phyloP scores from a whole-genome alignment of 352 stramenopile genomes.

The Discostella stelligera region DNA sequence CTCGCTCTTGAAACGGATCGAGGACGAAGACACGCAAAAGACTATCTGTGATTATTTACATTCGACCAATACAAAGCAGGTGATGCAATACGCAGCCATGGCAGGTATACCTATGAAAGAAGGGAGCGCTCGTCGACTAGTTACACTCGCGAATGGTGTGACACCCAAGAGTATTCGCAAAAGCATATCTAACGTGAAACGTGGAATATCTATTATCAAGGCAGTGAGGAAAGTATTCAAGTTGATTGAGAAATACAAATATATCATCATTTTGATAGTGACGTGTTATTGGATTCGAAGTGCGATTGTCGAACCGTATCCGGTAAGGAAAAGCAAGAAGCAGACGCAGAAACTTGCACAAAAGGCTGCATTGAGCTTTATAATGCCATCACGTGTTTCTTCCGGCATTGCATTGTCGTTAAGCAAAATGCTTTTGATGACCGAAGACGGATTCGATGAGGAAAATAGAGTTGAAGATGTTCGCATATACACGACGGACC shows the following conservation, averaged over 20 bases:
- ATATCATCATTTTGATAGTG: conserved; percentile 52
- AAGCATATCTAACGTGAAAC: conserved; percentile 55
- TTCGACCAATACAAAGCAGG: conserved; percentile 53
- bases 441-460: background rate
- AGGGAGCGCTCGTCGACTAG: conserved; percentile 45
- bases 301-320: conserved; percentile 57
- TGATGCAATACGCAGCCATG: conserved; percentile 58
- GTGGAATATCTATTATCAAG: conserved; percentile 47
- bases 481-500: conserved; percentile 1
- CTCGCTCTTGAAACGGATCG: conserved; percentile 62
- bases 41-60: conserved; percentile 68
- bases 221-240: conserved; percentile 54
- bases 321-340: conserved; percentile 44
- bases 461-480: background rate
- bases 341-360: conserved; percentile 21
- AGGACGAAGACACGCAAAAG: conserved; percentile 66
- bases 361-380: conserved; percentile 17
- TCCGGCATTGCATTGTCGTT: background rate
- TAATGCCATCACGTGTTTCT: background rate
- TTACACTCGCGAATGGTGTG: conserved; percentile 55
- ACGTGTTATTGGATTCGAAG: conserved; percentile 65
- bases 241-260: conserved; percentile 72
- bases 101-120: conserved; percentile 63
- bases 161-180: conserved; percentile 57
- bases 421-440: conserved; percentile 6